Base-by-base conservation (phyloP, 805 yeast species). In the Candida vaughaniae region DNA sequence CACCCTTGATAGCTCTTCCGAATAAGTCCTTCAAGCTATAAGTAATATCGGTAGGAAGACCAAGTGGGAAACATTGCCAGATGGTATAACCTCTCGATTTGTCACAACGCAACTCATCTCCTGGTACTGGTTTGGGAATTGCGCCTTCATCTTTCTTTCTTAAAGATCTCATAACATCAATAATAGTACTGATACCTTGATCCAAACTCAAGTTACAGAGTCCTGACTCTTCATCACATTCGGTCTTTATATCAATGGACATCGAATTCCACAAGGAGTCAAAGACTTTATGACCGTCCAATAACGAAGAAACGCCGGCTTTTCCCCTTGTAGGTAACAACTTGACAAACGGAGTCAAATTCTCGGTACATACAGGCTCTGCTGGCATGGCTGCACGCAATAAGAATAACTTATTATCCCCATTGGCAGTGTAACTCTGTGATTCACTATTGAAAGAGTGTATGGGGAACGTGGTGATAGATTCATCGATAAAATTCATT, bases 321-420 rank as follows among this genome's bases (percentile, higher is more conserved):
- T 82, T 84, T 2, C 96, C 97, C 54, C 87, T 82, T 8, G 97
- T 85, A 3, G 99, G 98, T 19, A 93, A 70, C 43, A 93, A 67
- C 55, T 89, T 90, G 44, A 93, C 60, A 49, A 91, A 88, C 0
- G 99, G 98, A 0, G 99, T 91, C 54, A 93, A 71, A 62, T 93
- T 93, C 58, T 93, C 99, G 0, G 99, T 93, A 61, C 99, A 93
- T 12, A 93, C 81, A 0, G 97, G 96, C 55, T 93, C 99, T 43
- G 91, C 78, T 1, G 99, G 96, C 33, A 93, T 73, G 0, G 96
- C 85, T 5, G 96, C 95, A 43, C 95, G 72, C 45, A 90, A 55
- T 15, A 82, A 60, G 50, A 69, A 85, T 17, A 80, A 53, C 4
- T 68, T 55, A 38, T 75, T 73, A 7, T 38, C 39, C 4, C 39